Percentiles rank a stretch among this genome's conserved stretches.
Evolutionary conservation across 2,329 filamentous ascomycete genomes (phyloP).

Genomic region (Davidsoniella eucalypti): DNA sequence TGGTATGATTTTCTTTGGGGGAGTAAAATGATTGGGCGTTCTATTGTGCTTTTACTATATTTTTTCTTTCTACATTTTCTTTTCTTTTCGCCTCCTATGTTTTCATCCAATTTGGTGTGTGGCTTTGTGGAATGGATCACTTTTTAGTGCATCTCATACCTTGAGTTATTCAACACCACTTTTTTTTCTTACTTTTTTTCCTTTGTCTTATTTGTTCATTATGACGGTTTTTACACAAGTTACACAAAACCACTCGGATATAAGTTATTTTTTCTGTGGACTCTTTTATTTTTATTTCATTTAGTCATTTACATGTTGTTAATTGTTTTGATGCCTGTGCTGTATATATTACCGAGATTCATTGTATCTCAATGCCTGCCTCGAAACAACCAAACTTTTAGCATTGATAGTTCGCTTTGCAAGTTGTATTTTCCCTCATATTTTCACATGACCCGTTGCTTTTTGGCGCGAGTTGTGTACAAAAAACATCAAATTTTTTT

Average conservation of each 20-base stretch:
- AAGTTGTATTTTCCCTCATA: background rate
- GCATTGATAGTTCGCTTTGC: background rate
- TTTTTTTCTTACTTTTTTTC: conserved; percentile 4
- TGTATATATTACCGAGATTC: no score
- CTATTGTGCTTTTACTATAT: conserved; percentile 2
- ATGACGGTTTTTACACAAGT: background rate
- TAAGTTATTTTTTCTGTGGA: conserved; percentile 3
- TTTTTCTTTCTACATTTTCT: background rate
- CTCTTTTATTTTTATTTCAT: conserved; percentile 3
- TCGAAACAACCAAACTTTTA: background rate
- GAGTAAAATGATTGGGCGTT: conserved; percentile 10
- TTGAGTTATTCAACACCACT: background rate
- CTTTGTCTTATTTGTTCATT: conserved; percentile 2
- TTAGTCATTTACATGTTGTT: background rate
- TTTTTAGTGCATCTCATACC: conserved; percentile 1
- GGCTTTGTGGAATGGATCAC: background rate
- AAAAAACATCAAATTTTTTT: no score
- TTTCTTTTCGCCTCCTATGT: background rate
- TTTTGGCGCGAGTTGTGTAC: no score
- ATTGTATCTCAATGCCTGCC: background rate
- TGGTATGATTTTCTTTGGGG: conserved; percentile 11
- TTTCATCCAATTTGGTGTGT: background rate
- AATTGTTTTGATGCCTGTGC: no score
- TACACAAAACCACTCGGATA: background rate
- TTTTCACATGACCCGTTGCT: no score